phyloP scores from a whole-genome alignment of 192 early-diverging fungal genomes.

The Backusella macrospora region DNA sequence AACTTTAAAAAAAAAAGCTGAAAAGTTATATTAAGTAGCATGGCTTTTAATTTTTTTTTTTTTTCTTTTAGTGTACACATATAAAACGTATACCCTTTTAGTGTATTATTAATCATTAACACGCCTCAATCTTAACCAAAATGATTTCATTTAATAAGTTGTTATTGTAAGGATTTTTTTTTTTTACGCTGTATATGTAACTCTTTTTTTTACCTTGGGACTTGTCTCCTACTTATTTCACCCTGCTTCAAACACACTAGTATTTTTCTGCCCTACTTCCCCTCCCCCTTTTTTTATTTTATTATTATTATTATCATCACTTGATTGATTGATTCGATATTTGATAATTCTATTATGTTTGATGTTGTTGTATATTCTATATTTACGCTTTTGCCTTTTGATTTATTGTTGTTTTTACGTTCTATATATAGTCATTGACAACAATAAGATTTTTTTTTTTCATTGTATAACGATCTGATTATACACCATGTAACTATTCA shows the following conservation, averaged over 20 bases:
- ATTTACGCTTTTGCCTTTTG: background rate
- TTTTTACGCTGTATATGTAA: background rate
- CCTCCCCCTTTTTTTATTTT: background rate
- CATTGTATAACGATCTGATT: background rate
- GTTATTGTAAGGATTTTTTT: too few relatives aligned
- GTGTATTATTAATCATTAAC: background rate
- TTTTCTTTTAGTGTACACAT: too few relatives aligned
- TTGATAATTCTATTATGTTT: background rate
- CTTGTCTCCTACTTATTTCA: slow-evolving; percentile 1
- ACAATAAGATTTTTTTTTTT: background rate
- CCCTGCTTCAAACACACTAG: background rate
- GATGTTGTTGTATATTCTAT: background rate
- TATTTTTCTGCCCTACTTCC: background rate
- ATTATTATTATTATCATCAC: background rate
- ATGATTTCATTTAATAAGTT: background rate
- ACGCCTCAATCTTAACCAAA: background rate
- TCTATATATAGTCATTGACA: background rate
- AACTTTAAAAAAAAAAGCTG: too few relatives aligned
- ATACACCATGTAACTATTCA: background rate
- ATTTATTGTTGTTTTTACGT: background rate
- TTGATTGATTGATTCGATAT: slow-evolving; percentile 1
- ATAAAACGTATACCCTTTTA: background rate
- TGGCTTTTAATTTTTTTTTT: too few relatives aligned
- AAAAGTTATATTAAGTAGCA: too few relatives aligned
- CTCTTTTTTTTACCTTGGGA: background rate